Evolutionary conservation across 805 yeast genomes (phyloP), one percentile per base, ranked within the genome.

Genomic region (Wickerhamiella azymoides): DNA sequence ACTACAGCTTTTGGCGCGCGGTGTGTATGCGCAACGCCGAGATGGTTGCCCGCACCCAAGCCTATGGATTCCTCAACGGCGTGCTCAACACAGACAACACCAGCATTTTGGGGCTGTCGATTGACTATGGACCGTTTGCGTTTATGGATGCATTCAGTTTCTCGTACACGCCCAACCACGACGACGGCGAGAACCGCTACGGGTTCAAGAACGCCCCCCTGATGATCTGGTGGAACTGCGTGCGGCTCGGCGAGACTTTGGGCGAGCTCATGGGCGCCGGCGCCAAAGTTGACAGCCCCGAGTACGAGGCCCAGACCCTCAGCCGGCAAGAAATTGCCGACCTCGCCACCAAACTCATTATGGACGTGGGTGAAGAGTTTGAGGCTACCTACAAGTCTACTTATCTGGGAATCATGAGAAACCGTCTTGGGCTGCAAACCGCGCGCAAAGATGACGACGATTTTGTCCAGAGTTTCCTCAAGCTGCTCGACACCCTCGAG

Each of bases 61-160:
- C 81, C 0, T 89, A 86, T 62, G 97, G 96, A 2, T 88, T 89
- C 56, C 62, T 88, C 53, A 92, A 89, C 57, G 98, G 98, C 11
- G 97, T 92, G 4, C 66, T 92, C 47, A 89, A 89, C 60, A 88
- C 97, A 0, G 98, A 89, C 58, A 89, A 89, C 58, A 84, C 96
- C 1, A 84, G 95, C 0, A 70, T 89, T n/a, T 57, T 80, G 38
- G 98, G 98, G 0, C 66, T 86, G 10, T 75, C 94, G 0, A 74
- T 92, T 62, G 98, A 89, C 62, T 92, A 80, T 62, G 98, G 97
- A 2, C 97, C 98, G 0, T 92, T 84, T 64, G 83, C 93, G 16
- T 81, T 86, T 49, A 73, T 88, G 80, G 96, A 88, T 57, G 74
- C 73, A 39, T 89, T 80, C 58, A 79, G 84, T 56, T 88, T 93